Evolutionary conservation across 1,139 yeast genomes (phyloP).

Genomic region (Hyphopichia pseudoburtonii): DNA sequence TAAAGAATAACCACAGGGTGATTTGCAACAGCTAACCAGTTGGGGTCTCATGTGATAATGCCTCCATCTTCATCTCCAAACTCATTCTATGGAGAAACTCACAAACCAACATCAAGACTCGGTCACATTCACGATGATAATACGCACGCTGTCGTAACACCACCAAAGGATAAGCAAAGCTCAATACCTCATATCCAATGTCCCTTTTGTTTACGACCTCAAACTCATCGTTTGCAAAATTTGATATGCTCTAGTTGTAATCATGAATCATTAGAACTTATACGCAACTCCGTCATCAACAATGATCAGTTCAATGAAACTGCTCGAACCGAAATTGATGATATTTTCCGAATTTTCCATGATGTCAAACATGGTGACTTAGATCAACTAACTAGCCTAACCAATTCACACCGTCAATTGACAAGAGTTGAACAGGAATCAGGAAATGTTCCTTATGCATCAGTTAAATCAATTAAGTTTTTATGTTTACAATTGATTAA

Average conservation of each 20-base stretch:
- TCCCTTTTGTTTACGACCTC: constrained; percentile 15
- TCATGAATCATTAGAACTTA: constrained; percentile 18
- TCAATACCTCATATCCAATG: constrained; percentile 8
- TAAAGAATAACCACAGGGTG: too few species aligned
- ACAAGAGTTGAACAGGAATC: not conserved
- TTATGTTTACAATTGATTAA: constrained; percentile 45
- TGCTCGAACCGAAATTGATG: constrained; percentile 26
- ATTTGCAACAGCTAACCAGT: too few species aligned
- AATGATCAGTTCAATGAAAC: constrained; percentile 22
- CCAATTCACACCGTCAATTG: not conserved
- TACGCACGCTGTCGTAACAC: too few species aligned
- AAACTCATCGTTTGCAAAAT: constrained; percentile 10
- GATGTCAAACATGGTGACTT: constrained; percentile 12
- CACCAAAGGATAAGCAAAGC: too few species aligned
- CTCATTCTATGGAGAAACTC: too few species aligned
- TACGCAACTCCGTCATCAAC: constrained; percentile 24
- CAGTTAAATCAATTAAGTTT: constrained; percentile 30
- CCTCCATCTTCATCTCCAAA: too few species aligned
- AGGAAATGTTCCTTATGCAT: constrained; percentile 21
- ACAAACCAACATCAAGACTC: too few species aligned
- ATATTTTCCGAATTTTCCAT: constrained; percentile 21
- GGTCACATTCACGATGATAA: too few species aligned
- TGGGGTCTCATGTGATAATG: too few species aligned
- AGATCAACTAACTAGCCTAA: not conserved
- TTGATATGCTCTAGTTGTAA: constrained; percentile 23